Conservation (phyloP, 2,329 filamentous ascomycete genomes). For the Coniella vitis region DNA sequence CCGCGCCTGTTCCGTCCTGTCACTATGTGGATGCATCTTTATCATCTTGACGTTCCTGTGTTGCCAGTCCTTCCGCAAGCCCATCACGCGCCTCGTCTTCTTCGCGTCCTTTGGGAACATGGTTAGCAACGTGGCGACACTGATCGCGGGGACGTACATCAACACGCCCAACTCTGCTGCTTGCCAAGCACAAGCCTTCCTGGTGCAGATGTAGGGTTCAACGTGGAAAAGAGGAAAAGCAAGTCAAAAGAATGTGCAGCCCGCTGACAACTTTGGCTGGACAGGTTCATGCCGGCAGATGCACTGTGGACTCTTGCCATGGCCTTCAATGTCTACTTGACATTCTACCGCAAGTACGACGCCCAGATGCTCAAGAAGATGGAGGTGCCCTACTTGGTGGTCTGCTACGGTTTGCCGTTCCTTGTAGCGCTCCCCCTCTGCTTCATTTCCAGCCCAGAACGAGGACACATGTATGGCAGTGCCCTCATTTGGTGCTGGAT, state of each 20-base stretch:
- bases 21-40: slow-evolving; percentile 62
- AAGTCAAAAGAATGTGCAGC: too few species aligned
- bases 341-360: slow-evolving; percentile 70
- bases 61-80: slow-evolving; percentile 69
- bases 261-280: background rate
- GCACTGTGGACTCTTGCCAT: slow-evolving; percentile 73
- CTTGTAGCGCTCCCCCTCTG: slow-evolving; percentile 61
- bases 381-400: slow-evolving; percentile 62
- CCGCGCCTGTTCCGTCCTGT: slow-evolving; percentile 62
- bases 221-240: slow-evolving; percentile 8
- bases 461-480: slow-evolving; percentile 62
- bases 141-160: slow-evolving; percentile 62
- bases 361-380: slow-evolving; percentile 56
- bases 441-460: slow-evolving; percentile 45
- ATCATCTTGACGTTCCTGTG: slow-evolving; percentile 64
- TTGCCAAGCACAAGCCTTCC: slow-evolving; percentile 68
- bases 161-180: slow-evolving; percentile 38
- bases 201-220: slow-evolving; percentile 73
- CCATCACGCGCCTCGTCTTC: slow-evolving; percentile 84
- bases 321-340: slow-evolving; percentile 77
- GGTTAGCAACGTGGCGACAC: slow-evolving; percentile 66
- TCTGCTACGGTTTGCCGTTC: slow-evolving; percentile 68
- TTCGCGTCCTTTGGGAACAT: slow-evolving; percentile 79
- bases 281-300: slow-evolving; percentile 71
- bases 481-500: slow-evolving; percentile 83